phyloP scores from a whole-genome alignment of 495 filamentous ascomycete genomes.

The Stereocaulon alpinum region DNA sequence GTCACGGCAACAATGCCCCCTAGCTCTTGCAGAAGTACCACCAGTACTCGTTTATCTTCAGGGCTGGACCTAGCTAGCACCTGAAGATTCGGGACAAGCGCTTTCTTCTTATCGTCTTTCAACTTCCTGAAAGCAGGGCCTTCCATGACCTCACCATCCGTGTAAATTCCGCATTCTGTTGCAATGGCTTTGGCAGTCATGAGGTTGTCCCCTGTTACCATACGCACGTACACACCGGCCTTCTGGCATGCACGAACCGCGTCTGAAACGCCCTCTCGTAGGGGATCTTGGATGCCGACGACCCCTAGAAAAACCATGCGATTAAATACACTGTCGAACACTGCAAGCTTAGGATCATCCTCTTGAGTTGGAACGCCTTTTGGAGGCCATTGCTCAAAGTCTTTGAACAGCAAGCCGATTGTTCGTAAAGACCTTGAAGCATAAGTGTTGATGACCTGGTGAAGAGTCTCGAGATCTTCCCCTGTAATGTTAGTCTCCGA shows the following conservation, averaged over 20 bases:
- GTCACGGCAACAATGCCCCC: conserved; percentile 91
- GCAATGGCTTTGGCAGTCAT: conserved; percentile 81
- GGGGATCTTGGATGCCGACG: conserved; percentile 81
- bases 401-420: conserved; percentile 76
- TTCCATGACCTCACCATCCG: conserved; percentile 72
- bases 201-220: conserved; percentile 88
- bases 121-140: conserved; percentile 69
- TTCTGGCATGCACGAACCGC: conserved; percentile 64
- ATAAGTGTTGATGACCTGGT: conserved; percentile 60
- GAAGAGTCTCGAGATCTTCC: conserved; percentile 49
- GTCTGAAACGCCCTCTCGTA: conserved; percentile 65
- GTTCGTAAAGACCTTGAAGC: conserved; percentile 76
- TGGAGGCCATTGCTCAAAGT: conserved; percentile 86
- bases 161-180: conserved; percentile 71
- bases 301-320: conserved; percentile 69
- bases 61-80: conserved; percentile 80
- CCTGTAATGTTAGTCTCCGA: conserved; percentile 44
- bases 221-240: conserved; percentile 76
- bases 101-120: conserved; percentile 53
- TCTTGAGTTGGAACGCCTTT: conserved; percentile 52
- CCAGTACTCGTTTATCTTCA: conserved; percentile 73
- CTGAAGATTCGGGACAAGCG: conserved; percentile 62
- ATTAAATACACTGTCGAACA: conserved; percentile 70
- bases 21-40: conserved; percentile 67
- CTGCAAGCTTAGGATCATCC: conserved; percentile 57